Conservation (phyloP, 345 rosid genomes). For the Populus simonii region DNA sequence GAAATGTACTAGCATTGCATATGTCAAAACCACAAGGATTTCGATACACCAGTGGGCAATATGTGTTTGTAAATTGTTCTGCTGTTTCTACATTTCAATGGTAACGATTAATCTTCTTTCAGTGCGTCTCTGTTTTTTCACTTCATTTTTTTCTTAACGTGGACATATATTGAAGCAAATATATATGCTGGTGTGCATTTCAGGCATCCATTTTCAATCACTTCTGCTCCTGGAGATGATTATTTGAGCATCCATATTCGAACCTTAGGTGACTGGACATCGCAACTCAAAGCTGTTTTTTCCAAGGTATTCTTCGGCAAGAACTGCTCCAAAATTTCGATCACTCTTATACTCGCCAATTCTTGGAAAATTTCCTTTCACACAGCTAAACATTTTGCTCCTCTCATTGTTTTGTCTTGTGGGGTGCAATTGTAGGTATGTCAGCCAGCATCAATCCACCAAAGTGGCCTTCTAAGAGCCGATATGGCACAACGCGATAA, state of each 20-base stretch:
- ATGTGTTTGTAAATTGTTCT: constrained; percentile 70
- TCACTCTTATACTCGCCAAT: not conserved
- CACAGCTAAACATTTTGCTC: not conserved
- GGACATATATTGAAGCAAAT: not conserved
- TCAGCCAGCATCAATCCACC: constrained; percentile 51
- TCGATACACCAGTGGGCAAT: constrained; percentile 78
- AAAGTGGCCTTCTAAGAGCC: constrained; percentile 59
- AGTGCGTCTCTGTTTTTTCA: not conserved
- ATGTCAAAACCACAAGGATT: constrained; percentile 85
- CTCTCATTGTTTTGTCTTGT: not conserved
- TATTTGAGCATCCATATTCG: constrained; percentile 23
- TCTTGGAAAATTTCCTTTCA: not conserved
- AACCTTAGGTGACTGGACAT: constrained; percentile 72
- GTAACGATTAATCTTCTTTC: constrained; percentile 28
- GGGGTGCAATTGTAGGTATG: constrained; percentile 40
- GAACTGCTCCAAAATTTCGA: not conserved
- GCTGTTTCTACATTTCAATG: constrained; percentile 78
- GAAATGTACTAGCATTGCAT: constrained; percentile 66
- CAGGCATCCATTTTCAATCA: constrained; percentile 32
- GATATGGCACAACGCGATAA: constrained; percentile 38
- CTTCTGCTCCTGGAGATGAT: constrained; percentile 26
- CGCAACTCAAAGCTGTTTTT: constrained; percentile 60
- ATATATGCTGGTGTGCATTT: not conserved
- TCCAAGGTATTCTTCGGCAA: constrained; percentile 34
- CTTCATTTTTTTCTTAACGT: not conserved